Conservation (phyloP, 176 grass and related monocot genomes). For the Sorghum bicolor region DNA sequence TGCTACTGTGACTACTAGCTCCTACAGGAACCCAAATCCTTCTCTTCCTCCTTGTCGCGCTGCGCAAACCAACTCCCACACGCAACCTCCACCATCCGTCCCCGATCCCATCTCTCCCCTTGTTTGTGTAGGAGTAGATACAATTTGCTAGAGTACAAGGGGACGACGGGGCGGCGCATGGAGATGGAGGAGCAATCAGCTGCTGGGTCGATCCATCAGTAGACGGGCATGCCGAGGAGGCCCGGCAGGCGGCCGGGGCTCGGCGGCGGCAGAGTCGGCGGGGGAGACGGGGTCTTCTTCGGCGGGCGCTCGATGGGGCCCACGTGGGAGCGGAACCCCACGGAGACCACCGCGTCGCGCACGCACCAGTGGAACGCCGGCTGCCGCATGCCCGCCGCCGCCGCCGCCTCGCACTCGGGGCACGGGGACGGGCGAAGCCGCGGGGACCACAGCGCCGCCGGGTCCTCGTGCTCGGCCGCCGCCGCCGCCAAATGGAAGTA, state of each 20-base stretch:
- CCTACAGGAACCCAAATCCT: no score
- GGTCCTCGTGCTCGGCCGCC: slow-evolving; percentile 11
- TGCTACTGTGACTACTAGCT: no score
- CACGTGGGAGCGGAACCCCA: slow-evolving; percentile 63
- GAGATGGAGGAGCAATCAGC: background rate
- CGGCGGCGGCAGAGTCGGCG: background rate
- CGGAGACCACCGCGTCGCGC: slow-evolving; percentile 63
- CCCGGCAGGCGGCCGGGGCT: background rate
- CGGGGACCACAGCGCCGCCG: slow-evolving; percentile 9
- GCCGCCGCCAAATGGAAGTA: background rate
- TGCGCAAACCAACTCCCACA: background rate
- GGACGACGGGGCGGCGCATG: background rate
- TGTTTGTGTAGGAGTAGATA: background rate
- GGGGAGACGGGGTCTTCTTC: slow-evolving; percentile 42
- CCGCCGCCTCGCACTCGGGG: slow-evolving; percentile 72
- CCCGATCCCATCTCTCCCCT: background rate
- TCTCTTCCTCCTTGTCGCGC: background rate
- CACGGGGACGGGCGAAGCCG: slow-evolving; percentile 21
- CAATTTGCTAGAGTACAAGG: background rate
- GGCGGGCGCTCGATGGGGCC: slow-evolving; percentile 80
- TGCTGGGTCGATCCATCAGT: background rate
- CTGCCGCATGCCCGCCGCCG: slow-evolving; percentile 24
- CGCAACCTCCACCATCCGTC: background rate
- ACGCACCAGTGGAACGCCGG: slow-evolving; percentile 84
- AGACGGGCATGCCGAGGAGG: slow-evolving; percentile 32